Conservation (phyloP, 495 filamentous ascomycete genomes). For the Tuber magnatum region DNA sequence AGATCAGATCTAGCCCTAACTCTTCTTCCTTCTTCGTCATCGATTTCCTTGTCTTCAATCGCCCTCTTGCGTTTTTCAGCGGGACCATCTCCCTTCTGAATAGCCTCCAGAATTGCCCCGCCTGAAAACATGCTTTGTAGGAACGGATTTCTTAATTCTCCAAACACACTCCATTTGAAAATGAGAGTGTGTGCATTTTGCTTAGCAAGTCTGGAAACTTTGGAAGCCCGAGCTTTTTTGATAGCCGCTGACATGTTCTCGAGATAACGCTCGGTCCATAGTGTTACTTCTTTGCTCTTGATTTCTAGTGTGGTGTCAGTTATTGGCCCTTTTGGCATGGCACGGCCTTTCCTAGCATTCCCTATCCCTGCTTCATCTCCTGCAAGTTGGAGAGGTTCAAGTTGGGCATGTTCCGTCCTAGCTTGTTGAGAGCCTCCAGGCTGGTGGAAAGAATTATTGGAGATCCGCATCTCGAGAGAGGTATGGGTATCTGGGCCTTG, state of each 20-base stretch:
- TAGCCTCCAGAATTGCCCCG: conserved; percentile 23
- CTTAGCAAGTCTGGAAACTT: conserved; percentile 43
- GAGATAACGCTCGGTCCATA: conserved; percentile 57
- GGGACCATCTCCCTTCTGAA: conserved; percentile 1
- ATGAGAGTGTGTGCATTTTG: conserved; percentile 46
- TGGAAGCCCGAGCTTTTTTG: conserved; percentile 15
- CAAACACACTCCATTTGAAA: conserved; percentile 46
- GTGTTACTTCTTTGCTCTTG: conserved; percentile 50
- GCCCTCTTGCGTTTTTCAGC: conserved; percentile 13
- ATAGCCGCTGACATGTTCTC: conserved; percentile 48
- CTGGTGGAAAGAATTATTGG: background rate
- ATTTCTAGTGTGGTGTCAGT: conserved; percentile 48
- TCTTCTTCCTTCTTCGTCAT: conserved; percentile 21
- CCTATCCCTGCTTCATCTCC: background rate
- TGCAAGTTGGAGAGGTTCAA: background rate
- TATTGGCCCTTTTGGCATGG: background rate
- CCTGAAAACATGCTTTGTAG: conserved; percentile 32
- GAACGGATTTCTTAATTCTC: conserved; percentile 28
- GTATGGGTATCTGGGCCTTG: background rate
- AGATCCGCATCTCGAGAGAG: background rate
- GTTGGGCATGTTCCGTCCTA: background rate
- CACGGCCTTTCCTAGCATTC: conserved; percentile 30
- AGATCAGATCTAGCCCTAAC: conserved; percentile 11
- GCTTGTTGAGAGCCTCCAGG: background rate
- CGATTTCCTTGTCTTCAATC: conserved; percentile 4